Evolutionary conservation across 2,329 filamentous ascomycete genomes (phyloP), one percentile per base, ranked within the genome.

Genomic region (Fusarium sp.): DNA sequence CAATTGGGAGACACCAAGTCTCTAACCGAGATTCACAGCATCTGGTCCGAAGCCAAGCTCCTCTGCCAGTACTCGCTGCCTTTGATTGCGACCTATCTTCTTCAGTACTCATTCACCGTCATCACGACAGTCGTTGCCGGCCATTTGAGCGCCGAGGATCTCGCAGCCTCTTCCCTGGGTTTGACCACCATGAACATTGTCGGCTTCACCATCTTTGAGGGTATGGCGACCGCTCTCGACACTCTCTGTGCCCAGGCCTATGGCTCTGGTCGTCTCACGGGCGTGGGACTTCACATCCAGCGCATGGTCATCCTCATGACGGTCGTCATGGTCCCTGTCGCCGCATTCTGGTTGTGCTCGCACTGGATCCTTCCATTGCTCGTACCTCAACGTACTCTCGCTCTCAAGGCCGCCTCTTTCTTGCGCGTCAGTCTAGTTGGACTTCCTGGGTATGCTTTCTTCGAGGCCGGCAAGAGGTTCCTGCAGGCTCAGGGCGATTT

Each of bases 401-500:
- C 87, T 4, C 77, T 84, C 40, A 84, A 86, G 71, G 88, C 87
- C 0, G 87, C 83, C 79, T 17, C 79, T 81, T 90, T 88, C 70
- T 75, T 90, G 54, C 82, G 84, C 7, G 82, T 87, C 32, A 84
- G 86, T 59, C 80, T 89, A 2, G 79, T 88, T 11, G 87, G 87
- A 1, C 80, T 88, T 3, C 88, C 88, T 0, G 87, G 87, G 4
- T 90, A 89, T 65, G 87, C 86, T 2, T 83, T 84, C 20, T 90
- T 90, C 57, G 88, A 90, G 70, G 86, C 86, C 0, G 84, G 86
- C 6, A 90, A 90, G 78, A 82, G 88, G 4, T 90, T 89, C 69
- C 84, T 89, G 6, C 87, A 90, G 74, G 86, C 88, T 0, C 88
- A 90, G 70, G 87, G 88, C 2, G 81, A 87, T 32, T 89, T 89